phyloP scores from a whole-genome alignment of 2,329 filamentous ascomycete genomes.

The Lasiodiplodia gonubiensis region DNA sequence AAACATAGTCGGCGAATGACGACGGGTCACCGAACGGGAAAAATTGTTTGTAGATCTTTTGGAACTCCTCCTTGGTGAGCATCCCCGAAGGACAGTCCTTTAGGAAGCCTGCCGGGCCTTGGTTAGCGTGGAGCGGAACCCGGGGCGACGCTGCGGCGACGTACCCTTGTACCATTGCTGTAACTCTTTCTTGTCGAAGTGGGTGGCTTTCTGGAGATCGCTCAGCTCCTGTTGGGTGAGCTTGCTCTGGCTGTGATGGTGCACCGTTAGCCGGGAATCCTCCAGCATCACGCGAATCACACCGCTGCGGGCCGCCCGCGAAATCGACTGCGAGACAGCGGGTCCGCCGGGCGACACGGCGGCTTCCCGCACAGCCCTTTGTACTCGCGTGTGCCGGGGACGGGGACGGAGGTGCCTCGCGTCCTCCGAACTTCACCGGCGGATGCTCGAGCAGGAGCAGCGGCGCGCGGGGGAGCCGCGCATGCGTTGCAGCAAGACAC shows the following conservation, averaged over 20 bases:
- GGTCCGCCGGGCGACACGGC: conserved; percentile 36
- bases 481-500: conserved; percentile 18
- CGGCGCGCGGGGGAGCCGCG: conserved; percentile 31
- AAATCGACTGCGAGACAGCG: too few species aligned
- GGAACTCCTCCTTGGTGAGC: conserved; percentile 97
- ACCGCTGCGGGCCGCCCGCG: conserved; percentile 31
- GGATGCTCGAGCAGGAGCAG: conserved; percentile 36
- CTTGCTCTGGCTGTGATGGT: conserved; percentile 83
- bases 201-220: conserved; percentile 94
- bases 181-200: conserved; percentile 99
- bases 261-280: conserved; percentile 43
- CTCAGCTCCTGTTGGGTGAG: conserved; percentile 94
- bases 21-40: conserved; percentile 98
- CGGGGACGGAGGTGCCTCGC: conserved; percentile 35
- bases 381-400: conserved; percentile 37
- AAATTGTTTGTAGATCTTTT: conserved; percentile 99
- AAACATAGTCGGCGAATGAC: conserved; percentile 97
- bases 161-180: conserved; percentile 99
- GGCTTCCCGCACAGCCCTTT: conserved; percentile 36
- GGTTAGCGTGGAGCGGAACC: conserved; percentile 33
- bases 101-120: conserved; percentile 73
- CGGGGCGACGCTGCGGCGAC: conserved; percentile 36
- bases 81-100: conserved; percentile 98
- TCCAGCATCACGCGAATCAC: conserved; percentile 37
- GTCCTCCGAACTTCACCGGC: conserved; percentile 42